These are phyloP conservation scores for Saccharomyces hybrid DNA, from an alignment of 1,139 yeast genomes.

Conservation along the genomic window DNA sequence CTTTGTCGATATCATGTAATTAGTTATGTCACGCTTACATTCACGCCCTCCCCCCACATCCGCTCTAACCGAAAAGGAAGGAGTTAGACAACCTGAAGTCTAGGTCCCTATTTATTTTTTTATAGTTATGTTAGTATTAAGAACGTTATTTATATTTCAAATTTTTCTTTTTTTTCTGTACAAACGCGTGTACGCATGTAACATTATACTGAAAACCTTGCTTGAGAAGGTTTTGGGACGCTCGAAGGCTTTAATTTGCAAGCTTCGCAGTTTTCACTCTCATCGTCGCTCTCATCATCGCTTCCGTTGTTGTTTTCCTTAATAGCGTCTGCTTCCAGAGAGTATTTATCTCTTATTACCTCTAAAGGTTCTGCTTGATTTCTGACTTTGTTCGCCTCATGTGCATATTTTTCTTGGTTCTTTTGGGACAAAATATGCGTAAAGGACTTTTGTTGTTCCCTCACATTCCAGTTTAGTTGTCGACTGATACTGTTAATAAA, in stretches of 20 bases:
- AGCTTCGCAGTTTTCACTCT: conserved; percentile 1
- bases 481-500: conserved; percentile 79
- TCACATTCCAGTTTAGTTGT: conserved; percentile 77
- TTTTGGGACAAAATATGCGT: conserved; percentile 43
- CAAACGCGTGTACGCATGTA: not conserved
- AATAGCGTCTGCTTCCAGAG: not conserved
- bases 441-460: conserved; percentile 77
- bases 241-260: not conserved
- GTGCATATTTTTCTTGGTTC: conserved; percentile 33
- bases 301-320: not conserved
- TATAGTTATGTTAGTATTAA: not conserved
- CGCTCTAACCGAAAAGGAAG: not conserved
- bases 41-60: not conserved
- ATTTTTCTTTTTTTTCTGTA: not conserved
- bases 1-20: not conserved
- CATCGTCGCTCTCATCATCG: conserved; percentile 3
- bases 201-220: not conserved
- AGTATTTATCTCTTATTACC: not conserved
- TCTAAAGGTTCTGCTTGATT: conserved; percentile 1
- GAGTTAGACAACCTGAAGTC: not conserved
- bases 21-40: not conserved
- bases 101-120: not conserved
- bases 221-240: not conserved
- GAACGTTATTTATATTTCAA: not conserved
- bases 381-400: conserved; percentile 2